These are phyloP conservation scores for Saccharomycopsis sp. DNA, from an alignment of 805 yeast genomes.

Conservation along the genomic window DNA sequence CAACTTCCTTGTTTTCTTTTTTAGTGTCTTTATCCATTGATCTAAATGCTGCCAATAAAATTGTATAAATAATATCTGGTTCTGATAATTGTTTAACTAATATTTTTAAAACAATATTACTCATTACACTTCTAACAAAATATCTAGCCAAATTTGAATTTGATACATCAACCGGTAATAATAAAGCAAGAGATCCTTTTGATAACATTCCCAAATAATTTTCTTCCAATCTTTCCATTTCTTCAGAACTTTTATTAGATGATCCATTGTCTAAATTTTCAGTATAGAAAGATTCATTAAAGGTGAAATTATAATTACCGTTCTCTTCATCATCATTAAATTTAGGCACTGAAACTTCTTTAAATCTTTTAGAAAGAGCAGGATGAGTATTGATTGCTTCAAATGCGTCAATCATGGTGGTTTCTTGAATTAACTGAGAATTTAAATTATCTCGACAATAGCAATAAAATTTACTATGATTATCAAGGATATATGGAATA, in stretches of 20 bases:
- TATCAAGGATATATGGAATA: slow-evolving; percentile 30
- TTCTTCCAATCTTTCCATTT: slow-evolving; percentile 20
- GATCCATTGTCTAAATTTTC: not conserved
- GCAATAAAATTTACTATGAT: slow-evolving; percentile 27
- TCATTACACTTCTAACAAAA: slow-evolving; percentile 30
- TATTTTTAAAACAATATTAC: slow-evolving; percentile 33
- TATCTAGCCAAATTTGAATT: slow-evolving; percentile 30
- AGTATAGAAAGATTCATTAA: slow-evolving; percentile 4
- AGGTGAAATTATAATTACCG: slow-evolving; percentile 1
- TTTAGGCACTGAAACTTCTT: not conserved
- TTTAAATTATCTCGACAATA: slow-evolving; percentile 23
- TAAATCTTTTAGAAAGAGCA: slow-evolving; percentile 22
- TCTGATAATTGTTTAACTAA: slow-evolving; percentile 35
- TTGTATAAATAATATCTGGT: slow-evolving; percentile 42
- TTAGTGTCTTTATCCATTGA: not conserved
- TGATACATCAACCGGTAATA: slow-evolving; percentile 32
- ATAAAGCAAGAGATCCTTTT: slow-evolving; percentile 25
- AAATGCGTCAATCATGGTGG: slow-evolving; percentile 26
- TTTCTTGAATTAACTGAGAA: slow-evolving; percentile 25
- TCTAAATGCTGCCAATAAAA: slow-evolving; percentile 21
- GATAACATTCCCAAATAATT: slow-evolving; percentile 29
- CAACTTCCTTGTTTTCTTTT: not conserved
- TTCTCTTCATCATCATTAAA: not conserved
- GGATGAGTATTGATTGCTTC: slow-evolving; percentile 27
- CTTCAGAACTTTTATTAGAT: not conserved